Percentiles rank a stretch among this genome's conserved stretches.
Evolutionary conservation across 805 yeast species (phyloP).

Genomic region (Brettanomyces naardenensis): DNA sequence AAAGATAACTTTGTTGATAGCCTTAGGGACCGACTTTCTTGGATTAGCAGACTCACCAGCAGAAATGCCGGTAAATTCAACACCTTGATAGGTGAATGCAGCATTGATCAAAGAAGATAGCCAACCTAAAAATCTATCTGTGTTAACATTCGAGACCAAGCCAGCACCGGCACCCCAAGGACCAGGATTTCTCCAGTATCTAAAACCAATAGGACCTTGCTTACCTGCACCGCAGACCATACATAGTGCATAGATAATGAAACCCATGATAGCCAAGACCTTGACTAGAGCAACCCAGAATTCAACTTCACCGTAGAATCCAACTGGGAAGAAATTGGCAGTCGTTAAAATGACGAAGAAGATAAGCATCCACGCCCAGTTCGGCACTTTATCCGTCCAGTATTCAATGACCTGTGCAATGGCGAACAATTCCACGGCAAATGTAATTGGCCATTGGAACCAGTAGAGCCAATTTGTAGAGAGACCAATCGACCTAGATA

Average conservation of each 20-base stretch:
- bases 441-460: conserved; percentile 71
- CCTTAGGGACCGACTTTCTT: conserved; percentile 59
- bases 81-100: conserved; percentile 72
- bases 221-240: conserved; percentile 69
- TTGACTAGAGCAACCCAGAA: conserved; percentile 65
- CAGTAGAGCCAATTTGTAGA: conserved; percentile 66
- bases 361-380: conserved; percentile 64
- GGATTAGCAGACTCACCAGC: conserved; percentile 71
- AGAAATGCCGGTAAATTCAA: conserved; percentile 64
- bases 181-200: conserved; percentile 75
- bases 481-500: conserved; percentile 64
- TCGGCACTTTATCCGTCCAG: conserved; percentile 64
- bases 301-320: conserved; percentile 64
- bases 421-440: conserved; percentile 63
- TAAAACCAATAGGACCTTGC: conserved; percentile 65
- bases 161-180: conserved; percentile 55
- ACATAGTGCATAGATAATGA: conserved; percentile 53
- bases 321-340: conserved; percentile 58
- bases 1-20: conserved; percentile 57
- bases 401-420: conserved; percentile 56
- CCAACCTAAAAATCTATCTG: conserved; percentile 62
- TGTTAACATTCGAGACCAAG: conserved; percentile 36
- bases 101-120: conserved; percentile 59
- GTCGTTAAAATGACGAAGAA: conserved; percentile 48
- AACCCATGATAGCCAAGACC: conserved; percentile 60